A percentile compares a stretch with the other conserved stretches of the same genome.
Evolutionary conservation across 148 eudicot genomes (phyloP).

Genomic region (Amaranthus hypochondriacus): DNA sequence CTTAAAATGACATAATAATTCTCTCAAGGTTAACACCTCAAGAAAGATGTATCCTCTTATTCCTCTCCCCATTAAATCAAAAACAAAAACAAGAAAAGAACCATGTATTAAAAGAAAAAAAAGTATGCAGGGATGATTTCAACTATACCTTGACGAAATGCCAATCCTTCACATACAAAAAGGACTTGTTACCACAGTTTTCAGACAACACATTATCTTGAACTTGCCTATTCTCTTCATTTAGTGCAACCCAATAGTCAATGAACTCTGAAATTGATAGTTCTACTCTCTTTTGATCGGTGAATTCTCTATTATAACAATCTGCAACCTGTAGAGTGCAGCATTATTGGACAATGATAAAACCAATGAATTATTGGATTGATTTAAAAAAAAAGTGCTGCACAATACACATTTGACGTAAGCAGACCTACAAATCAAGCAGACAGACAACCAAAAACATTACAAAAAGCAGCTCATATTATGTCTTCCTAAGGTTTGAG

Average conservation of each 20-base stretch:
- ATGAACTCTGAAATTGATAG: conserved; percentile 87
- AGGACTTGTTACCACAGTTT: conserved; percentile 31
- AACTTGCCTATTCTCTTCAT: conserved; percentile 17
- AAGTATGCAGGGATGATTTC: conserved; percentile 2
- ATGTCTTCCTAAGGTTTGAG: neutral
- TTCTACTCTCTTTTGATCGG: conserved; percentile 67
- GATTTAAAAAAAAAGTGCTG: neutral
- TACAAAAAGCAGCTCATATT: neutral
- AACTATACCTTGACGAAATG: conserved; percentile 86
- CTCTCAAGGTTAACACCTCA: neutral
- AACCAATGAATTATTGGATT: conserved; percentile 3
- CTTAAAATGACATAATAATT: neutral
- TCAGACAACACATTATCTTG: conserved; percentile 17
- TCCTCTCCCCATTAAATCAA: neutral
- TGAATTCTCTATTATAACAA: conserved; percentile 62
- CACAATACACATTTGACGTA: neutral
- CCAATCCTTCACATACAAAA: conserved; percentile 92
- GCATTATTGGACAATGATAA: conserved; percentile 1
- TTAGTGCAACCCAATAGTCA: conserved; percentile 45
- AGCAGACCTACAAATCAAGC: neutral
- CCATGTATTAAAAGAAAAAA: neutral
- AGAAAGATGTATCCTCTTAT: neutral
- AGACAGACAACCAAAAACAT: neutral
- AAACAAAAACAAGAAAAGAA: neutral
- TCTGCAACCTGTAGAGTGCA: conserved; percentile 62